Evolutionary conservation across 805 yeast genomes (phyloP).

Genomic region (Pichia thaimueangensis): DNA sequence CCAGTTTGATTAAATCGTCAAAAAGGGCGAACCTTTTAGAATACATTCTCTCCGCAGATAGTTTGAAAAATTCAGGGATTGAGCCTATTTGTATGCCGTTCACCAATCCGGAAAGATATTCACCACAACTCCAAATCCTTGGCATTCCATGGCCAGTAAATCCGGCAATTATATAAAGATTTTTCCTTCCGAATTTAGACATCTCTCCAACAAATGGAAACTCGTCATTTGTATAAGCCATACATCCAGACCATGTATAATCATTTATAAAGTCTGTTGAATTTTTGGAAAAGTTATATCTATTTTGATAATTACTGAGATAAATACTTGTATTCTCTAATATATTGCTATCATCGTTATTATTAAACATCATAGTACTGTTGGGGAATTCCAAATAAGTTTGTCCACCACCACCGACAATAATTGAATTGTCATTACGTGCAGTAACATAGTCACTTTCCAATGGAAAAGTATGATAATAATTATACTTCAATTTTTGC

Average conservation of each 20-base stretch:
- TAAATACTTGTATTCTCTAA: slow-evolving; percentile 21
- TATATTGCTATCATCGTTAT: slow-evolving; percentile 31
- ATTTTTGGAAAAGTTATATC: slow-evolving; percentile 17
- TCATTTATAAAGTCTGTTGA: slow-evolving; percentile 27
- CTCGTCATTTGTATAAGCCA: slow-evolving; percentile 39
- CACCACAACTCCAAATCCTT: slow-evolving; percentile 35
- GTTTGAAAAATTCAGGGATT: slow-evolving; percentile 10
- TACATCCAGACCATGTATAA: slow-evolving; percentile 39
- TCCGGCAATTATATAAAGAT: slow-evolving; percentile 37
- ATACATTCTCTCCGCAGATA: slow-evolving; percentile 11
- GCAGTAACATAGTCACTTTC: slow-evolving; percentile 27
- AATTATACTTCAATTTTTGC: slow-evolving; percentile 12
- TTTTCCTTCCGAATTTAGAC: slow-evolving; percentile 21
- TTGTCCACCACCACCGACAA: slow-evolving; percentile 30
- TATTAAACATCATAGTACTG: slow-evolving; percentile 16
- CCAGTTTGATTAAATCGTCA: slow-evolving; percentile 3
- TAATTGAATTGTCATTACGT: slow-evolving; percentile 31
- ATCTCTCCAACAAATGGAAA: slow-evolving; percentile 41
- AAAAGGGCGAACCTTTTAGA: neutral
- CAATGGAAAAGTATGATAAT: slow-evolving; percentile 18
- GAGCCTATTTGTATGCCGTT: slow-evolving; percentile 2
- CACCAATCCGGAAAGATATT: slow-evolving; percentile 30
- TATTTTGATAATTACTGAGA: slow-evolving; percentile 27
- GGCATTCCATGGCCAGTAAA: slow-evolving; percentile 52
- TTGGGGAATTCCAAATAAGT: slow-evolving; percentile 15